Percentiles rank a stretch among this genome's conserved stretches.
These are phyloP conservation scores for Colletotrichum coccodes DNA, from an alignment of 2,329 filamentous ascomycete species.

Conservation along the genomic window DNA sequence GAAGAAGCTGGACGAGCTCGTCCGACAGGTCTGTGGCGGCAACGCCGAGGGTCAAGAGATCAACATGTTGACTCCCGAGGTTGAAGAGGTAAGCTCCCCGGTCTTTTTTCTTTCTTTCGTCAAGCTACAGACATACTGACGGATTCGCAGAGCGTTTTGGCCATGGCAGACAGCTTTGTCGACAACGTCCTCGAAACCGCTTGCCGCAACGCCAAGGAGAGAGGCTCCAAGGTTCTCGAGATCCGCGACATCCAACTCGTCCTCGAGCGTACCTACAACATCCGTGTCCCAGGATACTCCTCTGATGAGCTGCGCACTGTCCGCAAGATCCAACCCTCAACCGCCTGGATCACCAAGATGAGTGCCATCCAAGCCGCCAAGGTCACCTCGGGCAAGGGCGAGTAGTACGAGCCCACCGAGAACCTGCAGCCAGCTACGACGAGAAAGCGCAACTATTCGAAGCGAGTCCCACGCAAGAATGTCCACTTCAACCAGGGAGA, in stretches of 20 bases:
- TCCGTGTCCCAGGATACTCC: constrained; percentile 92
- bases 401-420: constrained; percentile 47
- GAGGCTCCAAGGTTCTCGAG: constrained; percentile 89
- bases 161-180: constrained; percentile 92
- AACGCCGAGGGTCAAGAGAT: constrained; percentile 77
- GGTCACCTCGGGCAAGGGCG: constrained; percentile 72
- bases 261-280: constrained; percentile 87
- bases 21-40: constrained; percentile 90
- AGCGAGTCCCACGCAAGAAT: not conserved
- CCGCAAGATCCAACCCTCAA: constrained; percentile 88
- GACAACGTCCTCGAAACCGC: constrained; percentile 89
- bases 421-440: constrained; percentile 1
- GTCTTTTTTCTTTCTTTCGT: not conserved
- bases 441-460: not conserved
- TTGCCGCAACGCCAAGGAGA: constrained; percentile 92
- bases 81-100: constrained; percentile 81
- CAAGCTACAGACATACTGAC: constrained; percentile 20
- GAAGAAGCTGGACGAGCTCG: constrained; percentile 95
- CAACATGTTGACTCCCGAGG: constrained; percentile 86
- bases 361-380: constrained; percentile 95
- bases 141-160: constrained; percentile 77
- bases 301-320: constrained; percentile 95
- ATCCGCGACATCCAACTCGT: constrained; percentile 87
- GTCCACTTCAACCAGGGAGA: constrained; percentile 16
- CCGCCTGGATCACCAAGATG: constrained; percentile 96